Conservation (phyloP, 306 rosid genomes). For the Nissolia schottii region DNA sequence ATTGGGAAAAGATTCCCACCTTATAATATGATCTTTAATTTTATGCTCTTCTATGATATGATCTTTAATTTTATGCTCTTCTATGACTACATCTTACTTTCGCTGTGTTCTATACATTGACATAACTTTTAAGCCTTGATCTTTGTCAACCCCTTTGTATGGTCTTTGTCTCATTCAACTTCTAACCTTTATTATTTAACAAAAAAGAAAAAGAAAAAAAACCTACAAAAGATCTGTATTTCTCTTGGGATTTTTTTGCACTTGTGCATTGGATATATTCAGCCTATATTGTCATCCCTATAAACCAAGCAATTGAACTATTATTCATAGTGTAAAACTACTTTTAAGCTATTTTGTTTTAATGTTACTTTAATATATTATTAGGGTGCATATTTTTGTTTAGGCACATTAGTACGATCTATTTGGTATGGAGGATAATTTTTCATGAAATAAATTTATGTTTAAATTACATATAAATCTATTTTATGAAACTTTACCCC, state of each 20-base stretch:
- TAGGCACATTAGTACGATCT: too few species aligned
- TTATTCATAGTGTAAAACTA: background rate
- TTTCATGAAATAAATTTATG: too few species aligned
- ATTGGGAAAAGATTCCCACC: background rate
- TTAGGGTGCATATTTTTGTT: too few species aligned
- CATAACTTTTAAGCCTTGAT: background rate
- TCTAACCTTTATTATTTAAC: background rate
- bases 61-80: background rate
- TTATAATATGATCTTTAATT: too few species aligned
- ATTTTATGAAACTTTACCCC: too few species aligned
- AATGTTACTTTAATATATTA: too few species aligned
- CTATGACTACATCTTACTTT: background rate
- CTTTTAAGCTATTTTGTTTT: background rate
- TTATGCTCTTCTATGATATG: too few species aligned
- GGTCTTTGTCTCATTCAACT: conserved; percentile 9
- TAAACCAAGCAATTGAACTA: background rate
- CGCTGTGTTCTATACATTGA: background rate
- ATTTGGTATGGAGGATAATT: too few species aligned
- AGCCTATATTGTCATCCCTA: background rate
- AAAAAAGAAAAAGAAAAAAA: background rate
- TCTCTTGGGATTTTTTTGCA: background rate
- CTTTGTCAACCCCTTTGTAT: conserved; percentile 12
- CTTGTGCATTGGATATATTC: background rate
- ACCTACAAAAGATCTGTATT: background rate
- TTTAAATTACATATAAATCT: too few species aligned